Evolutionary conservation across 1,284 basidiomycete species (phyloP), one percentile per base, ranked within the genome.

Genomic region (Cryptococcus hybrid): DNA sequence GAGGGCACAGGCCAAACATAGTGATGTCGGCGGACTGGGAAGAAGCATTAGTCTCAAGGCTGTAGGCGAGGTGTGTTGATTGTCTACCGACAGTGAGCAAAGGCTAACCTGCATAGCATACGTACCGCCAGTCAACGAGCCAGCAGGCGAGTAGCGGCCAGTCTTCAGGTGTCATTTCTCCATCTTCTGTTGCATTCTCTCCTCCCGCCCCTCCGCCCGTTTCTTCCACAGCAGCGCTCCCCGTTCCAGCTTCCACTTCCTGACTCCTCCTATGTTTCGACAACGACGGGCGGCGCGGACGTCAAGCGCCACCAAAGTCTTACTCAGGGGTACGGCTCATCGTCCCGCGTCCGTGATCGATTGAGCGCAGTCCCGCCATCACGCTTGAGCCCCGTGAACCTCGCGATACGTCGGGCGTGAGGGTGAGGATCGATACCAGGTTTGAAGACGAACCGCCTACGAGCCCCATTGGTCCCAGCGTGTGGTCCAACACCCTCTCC

Each of bases 301-400:
- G 56, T 78, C 47, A 70, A 68, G 55, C 71, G 77, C 8, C 75
- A 77, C 63, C 75, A 77, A 57, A 72, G 69, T n/a, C 66, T 78
- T 47, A 75, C 69, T 5, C 65, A 73, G 43, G 73, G 69, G 4
- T 76, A 75, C 49, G 73, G 72, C 7, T 60, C 67, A 7, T 67
- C 65, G 8, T 64, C 56, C 43, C 62, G 73, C 24, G 69, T 70
- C 6, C 68, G 69, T 4, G 74, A 73, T 35, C 63, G 72, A 11
- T 63, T 74, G 11, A 75, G 47, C 68, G 70, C 3, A 72, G 68
- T 45, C 71, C 74, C 45, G 71, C 71, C 8, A 53, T 78, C 0
- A 66, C 63, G 5, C 62, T 74, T 9, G 72, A 76, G 30, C 18
- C 18, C 49, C 13, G 49, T 13, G 36, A 38, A 13, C n/a, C 5